These are phyloP conservation scores for Aspergillus aculeatus DNA, from an alignment of 2,329 filamentous ascomycete genomes.

Conservation along the genomic window DNA sequence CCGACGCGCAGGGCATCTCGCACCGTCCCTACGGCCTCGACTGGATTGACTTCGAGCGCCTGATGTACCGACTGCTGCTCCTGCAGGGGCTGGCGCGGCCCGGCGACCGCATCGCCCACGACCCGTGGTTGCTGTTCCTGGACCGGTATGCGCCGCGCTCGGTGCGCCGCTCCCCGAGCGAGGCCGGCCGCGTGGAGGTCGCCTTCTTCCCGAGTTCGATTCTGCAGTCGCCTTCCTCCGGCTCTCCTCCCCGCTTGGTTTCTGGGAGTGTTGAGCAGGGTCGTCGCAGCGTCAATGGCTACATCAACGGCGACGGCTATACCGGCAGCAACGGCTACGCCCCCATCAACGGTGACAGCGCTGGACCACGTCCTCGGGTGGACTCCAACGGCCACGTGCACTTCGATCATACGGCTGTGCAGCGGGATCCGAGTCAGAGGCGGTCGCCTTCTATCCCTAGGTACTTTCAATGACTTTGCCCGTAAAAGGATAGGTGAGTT, in stretches of 20 bases:
- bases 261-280: too few species aligned
- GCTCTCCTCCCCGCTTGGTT: too few species aligned
- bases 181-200: neutral
- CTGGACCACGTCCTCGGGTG: neutral
- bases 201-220: conserved; percentile 3
- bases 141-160: conserved; percentile 8
- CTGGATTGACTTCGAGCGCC: conserved; percentile 2
- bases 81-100: conserved; percentile 5
- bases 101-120: neutral
- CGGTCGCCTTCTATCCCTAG: neutral
- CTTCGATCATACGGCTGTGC: neutral
- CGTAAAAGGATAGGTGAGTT: too few species aligned
- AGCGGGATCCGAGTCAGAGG: neutral
- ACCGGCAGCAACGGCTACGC: neutral
- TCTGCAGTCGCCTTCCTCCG: neutral
- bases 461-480: neutral
- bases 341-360: neutral
- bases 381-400: neutral
- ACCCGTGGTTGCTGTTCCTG: conserved; percentile 13
- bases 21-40: conserved; percentile 11
- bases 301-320: neutral
- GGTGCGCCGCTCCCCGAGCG: neutral
- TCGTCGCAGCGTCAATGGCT: neutral
- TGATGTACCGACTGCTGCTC: conserved; percentile 13
- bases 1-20: conserved; percentile 5